phyloP scores from a whole-genome alignment of 306 rosid species.

The Glycyrrhiza uralensis region DNA sequence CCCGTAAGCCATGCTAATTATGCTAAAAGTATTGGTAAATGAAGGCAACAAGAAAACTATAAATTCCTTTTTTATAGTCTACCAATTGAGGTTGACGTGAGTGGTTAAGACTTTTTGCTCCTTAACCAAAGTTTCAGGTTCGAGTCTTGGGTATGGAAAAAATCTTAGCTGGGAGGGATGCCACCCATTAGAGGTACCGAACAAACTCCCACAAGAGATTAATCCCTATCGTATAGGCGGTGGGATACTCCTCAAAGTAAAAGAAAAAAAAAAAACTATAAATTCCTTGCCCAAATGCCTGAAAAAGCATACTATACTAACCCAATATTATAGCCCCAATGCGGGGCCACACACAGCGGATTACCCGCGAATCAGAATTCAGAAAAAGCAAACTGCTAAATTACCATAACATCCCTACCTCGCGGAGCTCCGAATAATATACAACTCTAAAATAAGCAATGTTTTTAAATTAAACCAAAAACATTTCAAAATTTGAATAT shows the following conservation, averaged over 20 bases:
- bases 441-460: neutral
- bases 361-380: neutral
- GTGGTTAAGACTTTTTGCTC: too few species aligned
- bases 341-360: neutral
- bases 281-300: conserved; percentile 23
- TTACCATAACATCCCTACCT: conserved; percentile 36
- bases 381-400: conserved; percentile 23
- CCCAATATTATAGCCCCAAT: neutral
- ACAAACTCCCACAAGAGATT: too few species aligned
- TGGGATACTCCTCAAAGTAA: too few species aligned
- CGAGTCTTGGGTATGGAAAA: too few species aligned
- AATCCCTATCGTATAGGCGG: too few species aligned
- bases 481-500: neutral
- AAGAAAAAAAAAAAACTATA: too few species aligned
- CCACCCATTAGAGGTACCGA: too few species aligned
- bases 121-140: too few species aligned
- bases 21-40: neutral
- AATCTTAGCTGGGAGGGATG: too few species aligned
- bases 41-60: conserved; percentile 15
- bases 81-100: too few species aligned
- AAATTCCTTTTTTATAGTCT: too few species aligned
- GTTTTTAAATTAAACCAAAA: neutral
- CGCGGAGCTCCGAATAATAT: neutral
- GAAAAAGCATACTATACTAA: neutral
- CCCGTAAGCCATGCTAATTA: too few species aligned